phyloP scores from a whole-genome alignment of 2,329 filamentous ascomycete genomes.

The Diaporthe aspalathi region DNA sequence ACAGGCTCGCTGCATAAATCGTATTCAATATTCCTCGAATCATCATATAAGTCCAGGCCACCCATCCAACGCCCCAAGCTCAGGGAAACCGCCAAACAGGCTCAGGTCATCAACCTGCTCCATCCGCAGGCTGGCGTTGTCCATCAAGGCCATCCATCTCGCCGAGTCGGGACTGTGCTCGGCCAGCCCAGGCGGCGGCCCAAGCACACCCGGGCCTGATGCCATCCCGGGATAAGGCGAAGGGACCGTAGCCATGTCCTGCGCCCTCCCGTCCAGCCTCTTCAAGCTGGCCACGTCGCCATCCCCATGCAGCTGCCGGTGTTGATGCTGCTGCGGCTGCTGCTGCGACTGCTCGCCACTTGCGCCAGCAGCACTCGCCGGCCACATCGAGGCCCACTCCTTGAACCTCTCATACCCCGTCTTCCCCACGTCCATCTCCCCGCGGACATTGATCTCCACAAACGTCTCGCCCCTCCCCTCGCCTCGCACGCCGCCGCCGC shows the following conservation, averaged over 20 bases:
- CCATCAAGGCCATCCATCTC: conserved; percentile 37
- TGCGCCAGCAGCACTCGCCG: neutral
- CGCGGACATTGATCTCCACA: conserved; percentile 19
- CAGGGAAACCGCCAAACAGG: conserved; percentile 38
- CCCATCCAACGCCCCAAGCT: conserved; percentile 36
- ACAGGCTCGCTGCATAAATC: no score
- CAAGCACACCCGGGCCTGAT: neutral
- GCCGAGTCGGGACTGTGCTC: conserved; percentile 37
- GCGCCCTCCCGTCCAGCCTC: neutral
- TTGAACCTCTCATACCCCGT: conserved; percentile 38
- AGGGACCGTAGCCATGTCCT: conserved; percentile 2
- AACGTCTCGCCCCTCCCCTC: neutral
- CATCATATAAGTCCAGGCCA: conserved; percentile 33
- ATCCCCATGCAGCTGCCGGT: neutral
- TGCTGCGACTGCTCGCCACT: neutral
- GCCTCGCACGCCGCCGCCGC: no score
- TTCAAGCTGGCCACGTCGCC: neutral
- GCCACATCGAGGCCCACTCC: conserved; percentile 38
- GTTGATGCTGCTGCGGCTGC: neutral
- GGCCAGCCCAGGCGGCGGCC: conserved; percentile 6
- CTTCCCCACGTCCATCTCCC: conserved; percentile 31
- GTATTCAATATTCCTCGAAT: neutral
- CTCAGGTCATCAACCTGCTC: conserved; percentile 37
- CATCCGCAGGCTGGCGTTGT: conserved; percentile 20
- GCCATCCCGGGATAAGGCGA: conserved; percentile 20